phyloP scores from a whole-genome alignment of 2,329 filamentous ascomycete genomes.

The Colletotrichum sp. region DNA sequence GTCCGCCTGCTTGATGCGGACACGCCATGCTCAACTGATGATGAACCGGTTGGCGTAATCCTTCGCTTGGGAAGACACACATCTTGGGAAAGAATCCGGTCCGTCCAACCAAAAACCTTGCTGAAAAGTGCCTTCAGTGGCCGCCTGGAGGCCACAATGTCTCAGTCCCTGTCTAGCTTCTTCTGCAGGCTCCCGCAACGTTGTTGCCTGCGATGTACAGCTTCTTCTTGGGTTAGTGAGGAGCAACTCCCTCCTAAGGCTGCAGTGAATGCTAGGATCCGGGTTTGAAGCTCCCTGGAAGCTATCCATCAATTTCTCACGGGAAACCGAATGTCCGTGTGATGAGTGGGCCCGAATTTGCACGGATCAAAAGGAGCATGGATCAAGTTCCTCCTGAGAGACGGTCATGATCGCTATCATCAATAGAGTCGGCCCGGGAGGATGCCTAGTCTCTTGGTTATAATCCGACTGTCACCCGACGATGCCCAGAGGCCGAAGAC shows the following conservation, averaged over 20 bases:
- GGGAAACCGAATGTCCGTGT: neutral
- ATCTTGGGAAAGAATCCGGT: neutral
- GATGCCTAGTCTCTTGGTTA: neutral
- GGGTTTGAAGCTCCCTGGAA: neutral
- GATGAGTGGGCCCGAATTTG: neutral
- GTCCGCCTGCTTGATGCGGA: neutral
- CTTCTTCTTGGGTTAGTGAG: neutral
- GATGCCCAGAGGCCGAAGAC: neutral
- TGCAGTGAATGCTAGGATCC: neutral
- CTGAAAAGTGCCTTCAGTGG: neutral
- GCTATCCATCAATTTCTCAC: neutral
- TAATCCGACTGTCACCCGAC: neutral
- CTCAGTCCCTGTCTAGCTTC: neutral
- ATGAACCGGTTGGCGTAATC: neutral
- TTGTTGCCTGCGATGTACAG: neutral
- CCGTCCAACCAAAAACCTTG: neutral
- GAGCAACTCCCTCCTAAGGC: neutral
- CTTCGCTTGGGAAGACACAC: neutral
- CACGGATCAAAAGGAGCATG: neutral
- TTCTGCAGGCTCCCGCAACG: neutral
- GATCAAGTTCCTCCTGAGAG: neutral
- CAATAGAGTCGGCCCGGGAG: neutral
- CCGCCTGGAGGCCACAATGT: neutral
- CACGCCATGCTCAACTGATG: neutral
- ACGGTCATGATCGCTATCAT: neutral